A percentile compares a stretch with the other conserved stretches of the same genome.
Evolutionary conservation across 176 grass and related monocot genomes (phyloP).

Genomic region (Ananas comosus): DNA sequence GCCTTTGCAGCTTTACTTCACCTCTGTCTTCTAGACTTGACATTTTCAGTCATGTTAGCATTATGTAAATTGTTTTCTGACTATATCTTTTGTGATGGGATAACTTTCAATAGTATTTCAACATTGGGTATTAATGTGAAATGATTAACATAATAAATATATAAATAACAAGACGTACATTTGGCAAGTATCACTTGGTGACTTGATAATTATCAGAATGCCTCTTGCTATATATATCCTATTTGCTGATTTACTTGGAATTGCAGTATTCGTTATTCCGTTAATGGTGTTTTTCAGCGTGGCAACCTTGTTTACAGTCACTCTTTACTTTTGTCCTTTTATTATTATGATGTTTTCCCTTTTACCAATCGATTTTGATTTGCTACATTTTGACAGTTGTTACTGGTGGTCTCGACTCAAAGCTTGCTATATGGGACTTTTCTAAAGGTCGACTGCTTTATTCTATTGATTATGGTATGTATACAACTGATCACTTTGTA

Average conservation of each 20-base stretch:
- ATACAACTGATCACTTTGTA: background rate
- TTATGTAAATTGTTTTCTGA: background rate
- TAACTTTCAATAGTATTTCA: too few species aligned
- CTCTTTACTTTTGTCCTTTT: background rate
- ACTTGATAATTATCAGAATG: too few species aligned
- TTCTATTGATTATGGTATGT: slow-evolving; percentile 83
- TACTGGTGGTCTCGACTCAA: slow-evolving; percentile 78
- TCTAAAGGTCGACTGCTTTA: slow-evolving; percentile 63
- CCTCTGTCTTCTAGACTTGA: background rate
- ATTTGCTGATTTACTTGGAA: too few species aligned
- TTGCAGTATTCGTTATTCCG: background rate
- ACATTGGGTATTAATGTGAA: too few species aligned
- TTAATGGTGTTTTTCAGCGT: background rate
- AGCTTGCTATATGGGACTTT: slow-evolving; percentile 83
- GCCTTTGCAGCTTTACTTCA: too few species aligned
- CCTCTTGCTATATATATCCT: too few species aligned
- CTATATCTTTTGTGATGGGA: background rate
- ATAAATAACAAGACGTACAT: too few species aligned
- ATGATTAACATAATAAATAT: too few species aligned
- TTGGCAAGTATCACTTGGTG: too few species aligned
- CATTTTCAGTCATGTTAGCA: background rate
- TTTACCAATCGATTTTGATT: slow-evolving; percentile 2
- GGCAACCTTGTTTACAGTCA: background rate
- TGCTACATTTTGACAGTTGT: slow-evolving; percentile 38
- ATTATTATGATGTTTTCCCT: background rate